phyloP scores from a whole-genome alignment of 805 yeast genomes.

The Candida ponderosae region DNA sequence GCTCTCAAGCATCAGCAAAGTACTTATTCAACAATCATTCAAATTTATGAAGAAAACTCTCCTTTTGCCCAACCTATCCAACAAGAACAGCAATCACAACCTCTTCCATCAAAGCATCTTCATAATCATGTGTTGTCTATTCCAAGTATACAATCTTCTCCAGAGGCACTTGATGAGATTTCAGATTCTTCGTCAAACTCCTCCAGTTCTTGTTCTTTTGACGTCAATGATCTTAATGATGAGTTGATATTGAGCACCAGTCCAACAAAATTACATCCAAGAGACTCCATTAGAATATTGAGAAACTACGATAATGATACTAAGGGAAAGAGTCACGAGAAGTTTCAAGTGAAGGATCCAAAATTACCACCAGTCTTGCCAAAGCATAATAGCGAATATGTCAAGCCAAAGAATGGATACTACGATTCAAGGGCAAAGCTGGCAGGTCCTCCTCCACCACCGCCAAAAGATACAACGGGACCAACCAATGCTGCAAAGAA shows the following conservation, averaged over 20 bases:
- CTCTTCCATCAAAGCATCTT: too few relatives aligned
- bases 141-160: neutral
- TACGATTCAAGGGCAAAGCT: neutral
- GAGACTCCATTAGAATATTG: constrained; percentile 1
- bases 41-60: constrained; percentile 1
- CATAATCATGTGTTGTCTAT: too few relatives aligned
- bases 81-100: neutral
- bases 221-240: neutral
- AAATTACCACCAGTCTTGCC: neutral
- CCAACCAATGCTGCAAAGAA: too few relatives aligned
- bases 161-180: neutral
- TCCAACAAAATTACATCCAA: neutral
- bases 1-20: neutral
- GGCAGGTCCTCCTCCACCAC: neutral
- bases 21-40: neutral
- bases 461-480: neutral
- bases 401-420: neutral
- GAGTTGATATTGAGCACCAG: neutral
- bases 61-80: neutral
- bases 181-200: constrained; percentile 1
- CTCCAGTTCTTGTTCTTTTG: neutral
- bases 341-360: neutral
- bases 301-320: constrained; percentile 1
- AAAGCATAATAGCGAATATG: neutral
- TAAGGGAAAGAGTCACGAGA: too few relatives aligned